Base-by-base conservation (phyloP, 192 early-diverging fungal genomes). In the Coemansia sp. region DNA sequence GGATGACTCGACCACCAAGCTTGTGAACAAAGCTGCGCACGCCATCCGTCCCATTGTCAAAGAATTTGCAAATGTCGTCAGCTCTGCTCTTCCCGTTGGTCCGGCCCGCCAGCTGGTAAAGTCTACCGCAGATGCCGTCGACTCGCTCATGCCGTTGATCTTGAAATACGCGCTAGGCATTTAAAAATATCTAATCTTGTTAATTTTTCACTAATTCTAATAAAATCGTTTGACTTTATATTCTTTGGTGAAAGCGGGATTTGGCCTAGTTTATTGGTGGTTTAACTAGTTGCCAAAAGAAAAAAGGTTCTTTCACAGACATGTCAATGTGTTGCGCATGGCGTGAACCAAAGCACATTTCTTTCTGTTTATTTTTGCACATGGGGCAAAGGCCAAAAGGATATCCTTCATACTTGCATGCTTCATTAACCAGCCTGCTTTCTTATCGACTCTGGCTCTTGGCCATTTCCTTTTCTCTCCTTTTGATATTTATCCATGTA, bases 131-230 rank as follows among this genome's bases (percentile, higher is more conserved):
- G 62, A 72, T 59, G 67, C 76, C 15, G 61, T 79, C 10, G 66
- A 73, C 70, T 67, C 66, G 8, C 63, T 79, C 9, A 37, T 79
- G 32, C 76, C 76, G 9, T 61, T 79, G 0, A 79, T 79, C 39
- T 67, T 79, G 37, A 79, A 79, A 56, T 79, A 79, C 54, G 76
- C 76, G 0, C 24, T 79, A 0, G 76, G 76, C 9, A 58, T 72
- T 7, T 78, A 66, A 23, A 17, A 9, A 43, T 15, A 37, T 45
- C 11, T 24, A 41, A 61, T 62, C 35, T 24, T 15, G 12, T 11
- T 52, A 59, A 45, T 58, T 48, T 56, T 58, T 66, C 25, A 27
- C 14, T 19, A 55, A 19, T 55, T 24, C 53, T 15, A 55, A 19
- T 41, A 57, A 14, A n/a, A 57, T 51, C 56, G 66, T 56, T 35